These are phyloP conservation scores for Botryotinia globosa DNA, from an alignment of 2,329 filamentous ascomycete genomes.

Conservation along the genomic window DNA sequence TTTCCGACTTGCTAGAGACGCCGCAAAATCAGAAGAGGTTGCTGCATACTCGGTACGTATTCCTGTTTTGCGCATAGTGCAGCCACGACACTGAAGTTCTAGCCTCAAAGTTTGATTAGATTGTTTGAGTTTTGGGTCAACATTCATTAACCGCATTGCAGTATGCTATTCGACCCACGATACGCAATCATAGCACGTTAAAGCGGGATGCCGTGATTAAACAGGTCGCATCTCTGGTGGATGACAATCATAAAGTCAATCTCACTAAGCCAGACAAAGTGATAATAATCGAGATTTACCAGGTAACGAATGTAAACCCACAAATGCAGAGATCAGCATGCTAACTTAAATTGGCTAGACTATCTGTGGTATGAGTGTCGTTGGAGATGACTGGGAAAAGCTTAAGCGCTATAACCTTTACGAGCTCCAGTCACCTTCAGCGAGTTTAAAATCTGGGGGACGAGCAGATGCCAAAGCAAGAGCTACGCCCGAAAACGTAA, in stretches of 20 bases:
- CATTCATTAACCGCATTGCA: slow-evolving; percentile 40
- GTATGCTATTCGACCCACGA: slow-evolving; percentile 82
- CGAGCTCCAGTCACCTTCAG: slow-evolving; percentile 58
- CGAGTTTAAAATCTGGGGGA: slow-evolving; percentile 21
- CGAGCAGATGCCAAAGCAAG: slow-evolving; percentile 19
- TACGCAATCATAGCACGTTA: slow-evolving; percentile 69
- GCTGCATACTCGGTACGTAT: slow-evolving; percentile 23
- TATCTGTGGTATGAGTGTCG: slow-evolving; percentile 75
- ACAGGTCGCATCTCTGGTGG: slow-evolving; percentile 50
- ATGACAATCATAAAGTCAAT: slow-evolving; percentile 70
- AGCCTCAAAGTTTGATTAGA: slow-evolving; percentile 3
- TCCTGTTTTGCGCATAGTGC: slow-evolving; percentile 10
- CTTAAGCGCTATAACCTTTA: slow-evolving; percentile 77
- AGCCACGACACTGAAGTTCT: slow-evolving; percentile 14
- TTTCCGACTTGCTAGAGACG: slow-evolving; percentile 50
- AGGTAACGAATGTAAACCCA: slow-evolving; percentile 50
- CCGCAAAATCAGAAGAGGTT: slow-evolving; percentile 26
- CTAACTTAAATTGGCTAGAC: slow-evolving; percentile 49
- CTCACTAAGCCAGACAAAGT: slow-evolving; percentile 75
- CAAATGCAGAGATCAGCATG: slow-evolving; percentile 18
- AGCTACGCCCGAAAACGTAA: slow-evolving; percentile 30
- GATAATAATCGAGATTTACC: slow-evolving; percentile 76
- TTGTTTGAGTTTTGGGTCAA: slow-evolving; percentile 9
- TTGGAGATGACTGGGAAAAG: slow-evolving; percentile 65
- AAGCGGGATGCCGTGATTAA: slow-evolving; percentile 69